Evolutionary conservation across 2,329 filamentous ascomycete genomes (phyloP).

Genomic region (Epicoccum sorghinum): DNA sequence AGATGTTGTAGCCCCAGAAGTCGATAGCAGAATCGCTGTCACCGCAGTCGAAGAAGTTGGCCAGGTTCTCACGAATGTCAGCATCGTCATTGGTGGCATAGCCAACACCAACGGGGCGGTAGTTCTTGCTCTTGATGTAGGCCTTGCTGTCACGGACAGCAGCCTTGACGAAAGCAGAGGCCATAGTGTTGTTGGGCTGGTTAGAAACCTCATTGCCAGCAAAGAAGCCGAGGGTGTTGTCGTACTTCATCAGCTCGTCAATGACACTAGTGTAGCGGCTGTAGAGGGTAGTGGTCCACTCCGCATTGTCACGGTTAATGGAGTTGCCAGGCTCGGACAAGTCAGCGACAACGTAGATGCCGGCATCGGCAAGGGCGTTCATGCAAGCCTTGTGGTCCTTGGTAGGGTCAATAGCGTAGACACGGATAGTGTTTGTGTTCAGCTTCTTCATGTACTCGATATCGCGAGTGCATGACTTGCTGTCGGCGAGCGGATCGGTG

Average conservation of each 20-base stretch:
- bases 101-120: slow-evolving; percentile 83
- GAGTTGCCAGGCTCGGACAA: slow-evolving; percentile 80
- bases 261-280: slow-evolving; percentile 82
- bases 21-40: slow-evolving; percentile 71
- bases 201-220: slow-evolving; percentile 98
- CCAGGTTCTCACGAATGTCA: slow-evolving; percentile 79
- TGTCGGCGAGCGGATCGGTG: slow-evolving; percentile 81
- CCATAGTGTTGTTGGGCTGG: slow-evolving; percentile 82
- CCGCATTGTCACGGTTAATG: slow-evolving; percentile 80
- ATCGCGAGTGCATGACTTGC: slow-evolving; percentile 77
- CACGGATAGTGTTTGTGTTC: slow-evolving; percentile 90
- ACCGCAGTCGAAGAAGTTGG: slow-evolving; percentile 95
- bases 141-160: slow-evolving; percentile 95
- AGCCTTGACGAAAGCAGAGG: slow-evolving; percentile 95
- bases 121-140: slow-evolving; percentile 82
- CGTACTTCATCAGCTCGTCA: slow-evolving; percentile 80
- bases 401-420: slow-evolving; percentile 86
- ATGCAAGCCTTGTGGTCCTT: slow-evolving; percentile 84
- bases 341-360: slow-evolving; percentile 96
- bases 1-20: slow-evolving; percentile 99
- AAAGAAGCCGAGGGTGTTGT: slow-evolving; percentile 96
- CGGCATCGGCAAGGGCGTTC: slow-evolving; percentile 77
- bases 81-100: slow-evolving; percentile 96
- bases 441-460: slow-evolving; percentile 80
- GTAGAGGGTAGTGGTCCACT: slow-evolving; percentile 81